Evolutionary conservation across 2,329 filamentous ascomycete genomes (phyloP).

Genomic region (Fusarium scirpi): DNA sequence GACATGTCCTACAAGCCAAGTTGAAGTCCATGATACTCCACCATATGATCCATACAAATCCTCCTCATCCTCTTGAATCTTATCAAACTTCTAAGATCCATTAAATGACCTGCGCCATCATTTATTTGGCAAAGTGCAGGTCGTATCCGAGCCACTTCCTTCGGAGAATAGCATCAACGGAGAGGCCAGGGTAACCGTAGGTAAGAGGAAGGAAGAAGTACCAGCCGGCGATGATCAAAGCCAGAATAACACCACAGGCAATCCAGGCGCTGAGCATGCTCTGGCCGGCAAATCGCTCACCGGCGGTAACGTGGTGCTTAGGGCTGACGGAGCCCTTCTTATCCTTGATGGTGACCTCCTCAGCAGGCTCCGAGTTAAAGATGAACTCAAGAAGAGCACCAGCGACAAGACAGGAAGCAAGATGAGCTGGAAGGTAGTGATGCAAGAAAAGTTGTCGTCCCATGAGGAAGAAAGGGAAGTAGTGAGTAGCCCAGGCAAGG

Average conservation of each 20-base stretch:
- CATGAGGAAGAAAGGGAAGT: conserved; percentile 98
- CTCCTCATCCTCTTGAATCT: neutral
- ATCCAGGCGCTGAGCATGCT: conserved; percentile 84
- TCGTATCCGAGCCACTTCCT: conserved; percentile 98
- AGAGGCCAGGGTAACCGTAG: conserved; percentile 91
- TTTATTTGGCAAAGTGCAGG: conserved; percentile 96
- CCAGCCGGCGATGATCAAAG: conserved; percentile 79
- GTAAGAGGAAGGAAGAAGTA: conserved; percentile 95
- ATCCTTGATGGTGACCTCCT: conserved; percentile 64
- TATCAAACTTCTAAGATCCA: neutral
- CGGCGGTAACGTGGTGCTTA: conserved; percentile 78
- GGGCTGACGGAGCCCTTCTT: conserved; percentile 60
- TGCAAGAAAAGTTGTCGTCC: conserved; percentile 97
- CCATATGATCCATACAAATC: neutral
- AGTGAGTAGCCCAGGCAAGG: conserved; percentile 96
- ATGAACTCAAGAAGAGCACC: conserved; percentile 95
- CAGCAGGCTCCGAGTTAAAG: conserved; percentile 86
- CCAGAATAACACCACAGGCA: conserved; percentile 77
- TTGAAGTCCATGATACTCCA: conserved; percentile 1
- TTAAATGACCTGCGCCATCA: conserved; percentile 1
- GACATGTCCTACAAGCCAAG: conserved; percentile 1
- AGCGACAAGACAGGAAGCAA: conserved; percentile 89
- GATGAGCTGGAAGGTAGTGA: conserved; percentile 94
- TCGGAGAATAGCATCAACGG: conserved; percentile 79
- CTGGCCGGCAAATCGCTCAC: conserved; percentile 83